Base-by-base conservation (phyloP, 2,329 filamentous ascomycete genomes). In the Botrytis squamosa region DNA sequence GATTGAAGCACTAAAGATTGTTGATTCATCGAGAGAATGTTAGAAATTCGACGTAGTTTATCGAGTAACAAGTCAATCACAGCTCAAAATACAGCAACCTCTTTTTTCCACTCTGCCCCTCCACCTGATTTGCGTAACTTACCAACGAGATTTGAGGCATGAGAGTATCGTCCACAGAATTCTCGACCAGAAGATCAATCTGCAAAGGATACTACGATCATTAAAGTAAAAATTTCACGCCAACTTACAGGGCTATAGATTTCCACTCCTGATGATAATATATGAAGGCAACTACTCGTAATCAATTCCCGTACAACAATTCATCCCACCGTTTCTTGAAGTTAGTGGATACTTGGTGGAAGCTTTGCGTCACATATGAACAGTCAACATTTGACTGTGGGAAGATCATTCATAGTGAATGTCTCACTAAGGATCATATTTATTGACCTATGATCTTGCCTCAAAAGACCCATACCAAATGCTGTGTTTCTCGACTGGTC, bases 401-500 rank as follows among this genome's bases (percentile, higher is more conserved):
- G n/a, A 57, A 18, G 3, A 5, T 8, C 16, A 57, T 57, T 9
- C 52, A 18, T 18, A 18, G 14, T 29, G n/a, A 29, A 18, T 57
- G 25, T 29, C 6, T n/a, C 18, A 29, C 52, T 8, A 18, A 29
- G n/a, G 7, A 57, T 29, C 16, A 9, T 57, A 14, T 18, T 18
- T 16, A 18, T 18, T 29, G 6, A 29, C 52, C n/a, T n/a, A 16
- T 57, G n/a, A 18, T 29, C 14, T 18, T 57, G 6, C 52, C n/a
- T 5, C 1, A 4, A 57, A n/a, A 8, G n/a, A 57, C 4, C 8
- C 22, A 52, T 52, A n/a, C 16, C 22, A 16, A 49, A 36, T 12
- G 44, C 38, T 40, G 65, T 55, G 46, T 62, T 12, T 46, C 36
- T 25, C 25, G 40, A 72, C 63, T 60, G 10, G 63, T 68, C 71